A percentile compares a stretch with the other conserved stretches of the same genome.
These are phyloP conservation scores for Collybia nuda DNA, from an alignment of 768 basidiomycete species.

Conservation along the genomic window DNA sequence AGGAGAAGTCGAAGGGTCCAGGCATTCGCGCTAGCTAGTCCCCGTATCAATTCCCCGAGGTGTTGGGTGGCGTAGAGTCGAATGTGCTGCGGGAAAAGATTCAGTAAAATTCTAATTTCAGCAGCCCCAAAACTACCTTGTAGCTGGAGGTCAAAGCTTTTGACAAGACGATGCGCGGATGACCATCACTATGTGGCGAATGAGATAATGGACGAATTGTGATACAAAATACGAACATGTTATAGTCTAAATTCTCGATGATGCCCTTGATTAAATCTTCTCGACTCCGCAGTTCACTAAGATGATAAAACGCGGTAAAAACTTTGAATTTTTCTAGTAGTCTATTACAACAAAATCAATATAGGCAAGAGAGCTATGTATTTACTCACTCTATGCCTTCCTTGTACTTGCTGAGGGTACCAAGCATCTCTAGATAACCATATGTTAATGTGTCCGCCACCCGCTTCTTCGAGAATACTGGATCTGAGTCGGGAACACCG, in stretches of 20 bases:
- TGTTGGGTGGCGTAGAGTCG: constrained; percentile 87
- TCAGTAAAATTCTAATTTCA: background rate
- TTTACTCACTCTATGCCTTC: constrained; percentile 86
- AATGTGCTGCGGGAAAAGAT: constrained; percentile 59
- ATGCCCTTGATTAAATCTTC: constrained; percentile 92
- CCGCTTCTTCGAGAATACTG: constrained; percentile 82
- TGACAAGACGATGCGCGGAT: constrained; percentile 88
- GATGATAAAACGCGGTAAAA: constrained; percentile 94
- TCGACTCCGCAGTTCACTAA: constrained; percentile 86
- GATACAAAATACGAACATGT: constrained; percentile 54
- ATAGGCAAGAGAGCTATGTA: background rate
- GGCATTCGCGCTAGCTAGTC: constrained; percentile 60
- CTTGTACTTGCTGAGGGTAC: constrained; percentile 81
- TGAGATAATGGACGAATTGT: constrained; percentile 8
- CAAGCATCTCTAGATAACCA: constrained; percentile 96
- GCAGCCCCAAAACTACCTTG: constrained; percentile 46
- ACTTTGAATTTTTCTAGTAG: constrained; percentile 89
- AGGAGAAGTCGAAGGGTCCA: constrained; percentile 92
- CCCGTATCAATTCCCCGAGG: constrained; percentile 78
- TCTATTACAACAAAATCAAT: constrained; percentile 36
- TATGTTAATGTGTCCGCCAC: constrained; percentile 81
- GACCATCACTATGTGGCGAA: constrained; percentile 70
- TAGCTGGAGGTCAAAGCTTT: constrained; percentile 95
- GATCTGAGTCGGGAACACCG: constrained; percentile 69
- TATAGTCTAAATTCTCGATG: constrained; percentile 90